Percentiles rank a stretch among this genome's conserved stretches.
These are phyloP conservation scores for Cardamine chenopodiifolia DNA, from an alignment of 345 rosid species.

Conservation along the genomic window DNA sequence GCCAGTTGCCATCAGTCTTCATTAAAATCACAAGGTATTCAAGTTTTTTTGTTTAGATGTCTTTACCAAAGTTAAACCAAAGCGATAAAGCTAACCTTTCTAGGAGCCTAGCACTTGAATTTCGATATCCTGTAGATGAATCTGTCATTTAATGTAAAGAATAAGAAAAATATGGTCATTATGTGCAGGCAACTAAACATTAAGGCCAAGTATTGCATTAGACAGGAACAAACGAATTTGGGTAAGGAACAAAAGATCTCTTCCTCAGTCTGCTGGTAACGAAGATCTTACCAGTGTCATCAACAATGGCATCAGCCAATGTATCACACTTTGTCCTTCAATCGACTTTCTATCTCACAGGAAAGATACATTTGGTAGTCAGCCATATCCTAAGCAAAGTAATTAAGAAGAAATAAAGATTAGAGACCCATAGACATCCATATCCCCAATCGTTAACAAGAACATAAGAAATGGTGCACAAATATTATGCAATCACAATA, in stretches of 20 bases:
- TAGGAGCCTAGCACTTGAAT: slow-evolving; percentile 81
- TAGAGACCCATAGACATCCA: slow-evolving; percentile 9
- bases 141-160: slow-evolving; percentile 49
- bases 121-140: slow-evolving; percentile 65
- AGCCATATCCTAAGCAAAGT: slow-evolving; percentile 64
- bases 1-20: slow-evolving; percentile 12
- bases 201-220: slow-evolving; percentile 2
- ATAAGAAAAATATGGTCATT: background rate
- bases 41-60: slow-evolving; percentile 11
- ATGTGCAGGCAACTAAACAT: background rate
- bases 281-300: slow-evolving; percentile 72
- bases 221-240: slow-evolving; percentile 6
- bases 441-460: background rate
- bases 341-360: slow-evolving; percentile 76
- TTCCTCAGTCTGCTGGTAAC: slow-evolving; percentile 19
- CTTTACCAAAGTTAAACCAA: slow-evolving; percentile 18
- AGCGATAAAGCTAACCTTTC: slow-evolving; percentile 66
- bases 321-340: slow-evolving; percentile 88
- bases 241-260: slow-evolving; percentile 1
- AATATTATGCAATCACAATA: background rate
- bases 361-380: slow-evolving; percentile 84
- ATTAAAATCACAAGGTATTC: background rate
- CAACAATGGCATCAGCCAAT: slow-evolving; percentile 82
- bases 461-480: slow-evolving; percentile 15
- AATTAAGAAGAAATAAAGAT: slow-evolving; percentile 16